Evolutionary conservation across 2,329 filamentous ascomycete genomes (phyloP).

Genomic region (Basipetospora chlamydospora): DNA sequence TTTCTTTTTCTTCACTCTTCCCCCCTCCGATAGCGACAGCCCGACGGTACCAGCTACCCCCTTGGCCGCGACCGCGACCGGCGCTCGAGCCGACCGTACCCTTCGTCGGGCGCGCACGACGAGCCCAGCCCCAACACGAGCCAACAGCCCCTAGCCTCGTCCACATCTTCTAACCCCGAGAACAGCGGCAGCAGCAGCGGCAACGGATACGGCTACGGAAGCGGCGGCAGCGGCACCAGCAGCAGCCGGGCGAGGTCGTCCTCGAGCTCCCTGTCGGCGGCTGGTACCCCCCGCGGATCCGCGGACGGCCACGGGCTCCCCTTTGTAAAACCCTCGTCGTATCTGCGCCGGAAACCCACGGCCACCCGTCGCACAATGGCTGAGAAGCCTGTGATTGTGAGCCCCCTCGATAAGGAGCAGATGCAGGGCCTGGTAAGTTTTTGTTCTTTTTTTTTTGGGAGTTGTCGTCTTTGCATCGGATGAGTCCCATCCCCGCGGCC

Average conservation of each 20-base stretch:
- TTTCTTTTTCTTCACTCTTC: too few species aligned
- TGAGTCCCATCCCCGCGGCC: conserved; percentile 6
- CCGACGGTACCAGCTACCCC: background rate
- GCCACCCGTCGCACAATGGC: conserved; percentile 8
- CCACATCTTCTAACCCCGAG: too few species aligned
- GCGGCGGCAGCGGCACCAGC: too few species aligned
- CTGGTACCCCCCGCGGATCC: too few species aligned
- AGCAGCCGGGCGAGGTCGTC: too few species aligned
- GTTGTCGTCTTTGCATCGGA: conserved; percentile 6
- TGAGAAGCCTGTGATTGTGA: conserved; percentile 15
- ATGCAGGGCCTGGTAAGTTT: conserved; percentile 58
- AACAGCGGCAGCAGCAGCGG: too few species aligned
- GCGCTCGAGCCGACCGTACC: background rate
- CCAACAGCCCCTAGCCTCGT: conserved; percentile 7
- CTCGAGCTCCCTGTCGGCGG: too few species aligned
- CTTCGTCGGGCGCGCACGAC: conserved; percentile 4
- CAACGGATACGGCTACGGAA: too few species aligned
- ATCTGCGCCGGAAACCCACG: conserved; percentile 27
- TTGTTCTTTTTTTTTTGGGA: background rate
- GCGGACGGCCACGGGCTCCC: conserved; percentile 35
- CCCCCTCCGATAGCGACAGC: background rate
- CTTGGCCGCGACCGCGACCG: conserved; percentile 1
- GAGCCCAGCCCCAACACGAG: conserved; percentile 1
- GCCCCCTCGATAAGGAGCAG: conserved; percentile 60
- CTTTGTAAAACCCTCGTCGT: conserved; percentile 46